Evolutionary conservation across 371 early-diverging fungal species (phyloP), one percentile per base, ranked within the genome.

Genomic region (Thermomucor indicae-seudaticae): DNA sequence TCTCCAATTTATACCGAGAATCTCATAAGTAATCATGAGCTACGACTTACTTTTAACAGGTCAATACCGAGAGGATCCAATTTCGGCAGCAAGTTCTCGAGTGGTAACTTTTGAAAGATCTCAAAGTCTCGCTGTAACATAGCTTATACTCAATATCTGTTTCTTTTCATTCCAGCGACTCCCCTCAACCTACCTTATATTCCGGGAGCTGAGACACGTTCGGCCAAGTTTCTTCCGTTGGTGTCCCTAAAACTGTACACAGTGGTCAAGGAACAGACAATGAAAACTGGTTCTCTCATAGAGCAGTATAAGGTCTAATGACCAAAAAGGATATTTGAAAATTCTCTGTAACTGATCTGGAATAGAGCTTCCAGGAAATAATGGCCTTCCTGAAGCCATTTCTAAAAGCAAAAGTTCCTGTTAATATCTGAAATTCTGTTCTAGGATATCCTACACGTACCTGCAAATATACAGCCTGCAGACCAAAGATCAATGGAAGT

Each of bases 401-500:
- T 92, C 91, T 67, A 66, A 60, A 63, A 16, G 20, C 7, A 38
- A 39, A 41, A 12, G 7, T 17, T 16, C 14, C 28, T 16, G 27
- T 10, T 1, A 14, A 6, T 3, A 23, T 38, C 6, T 23, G 25
- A 17, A 25, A 27, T 2, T 17, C 39, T 28, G 14, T 31, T 6
- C 6, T 32, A n/a, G 37, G 29, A 16, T 16, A 32, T 1, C 11
- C 6, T 10, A 32, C 11, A 37, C n/a, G 58, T 58, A 79, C 89
- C 93, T 38, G 90, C 91, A 70, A 93, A 83, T 35, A 98, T 98
- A 73, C 99, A 99, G 23, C 99, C 99, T 20, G 95, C 86, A 27
- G 95, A 95, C 99, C 99, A 99, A 34, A 99, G 82, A 75, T 99
- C 99, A 55, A 99, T 96, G 3, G 94, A 93, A 16, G 94, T 97